These are phyloP conservation scores for Echinochloa phyllopogon DNA, from an alignment of 176 grass and related monocot genomes.

Conservation along the genomic window DNA sequence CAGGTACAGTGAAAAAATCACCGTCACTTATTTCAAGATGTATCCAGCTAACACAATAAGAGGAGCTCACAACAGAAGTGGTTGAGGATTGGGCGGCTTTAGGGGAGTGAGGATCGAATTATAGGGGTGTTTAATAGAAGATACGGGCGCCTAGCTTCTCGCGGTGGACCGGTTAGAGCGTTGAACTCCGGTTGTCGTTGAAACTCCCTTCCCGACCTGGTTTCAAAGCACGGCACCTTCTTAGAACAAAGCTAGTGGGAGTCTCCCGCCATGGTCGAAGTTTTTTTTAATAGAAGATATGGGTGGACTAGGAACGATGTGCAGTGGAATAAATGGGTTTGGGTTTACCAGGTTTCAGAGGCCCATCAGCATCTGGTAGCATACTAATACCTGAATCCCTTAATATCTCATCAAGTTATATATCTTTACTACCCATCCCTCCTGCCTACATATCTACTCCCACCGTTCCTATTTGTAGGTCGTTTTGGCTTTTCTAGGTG, in stretches of 20 bases:
- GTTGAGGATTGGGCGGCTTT: neutral
- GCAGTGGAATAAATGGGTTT: neutral
- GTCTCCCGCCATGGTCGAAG: too few species aligned
- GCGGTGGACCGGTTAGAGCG: too few species aligned
- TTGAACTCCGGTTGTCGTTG: too few species aligned
- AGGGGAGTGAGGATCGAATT: neutral
- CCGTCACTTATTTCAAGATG: neutral
- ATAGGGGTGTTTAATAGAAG: neutral
- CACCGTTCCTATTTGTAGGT: too few species aligned
- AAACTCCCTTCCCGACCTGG: too few species aligned
- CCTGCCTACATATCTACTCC: neutral
- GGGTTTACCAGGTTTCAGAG: neutral
- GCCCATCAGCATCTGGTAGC: neutral
- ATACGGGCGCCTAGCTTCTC: neutral
- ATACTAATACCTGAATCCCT: neutral
- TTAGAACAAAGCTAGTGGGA: too few species aligned
- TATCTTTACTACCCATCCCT: neutral
- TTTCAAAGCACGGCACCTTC: too few species aligned
- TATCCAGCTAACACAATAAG: neutral
- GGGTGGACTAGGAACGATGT: neutral
- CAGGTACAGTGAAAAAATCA: neutral
- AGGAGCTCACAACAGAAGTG: neutral
- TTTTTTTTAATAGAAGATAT: neutral
- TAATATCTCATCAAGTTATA: neutral
- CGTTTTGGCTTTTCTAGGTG: too few species aligned